These are phyloP conservation scores for Vanrija sp. DNA, from an alignment of 1,284 basidiomycete species.

Conservation along the genomic window DNA sequence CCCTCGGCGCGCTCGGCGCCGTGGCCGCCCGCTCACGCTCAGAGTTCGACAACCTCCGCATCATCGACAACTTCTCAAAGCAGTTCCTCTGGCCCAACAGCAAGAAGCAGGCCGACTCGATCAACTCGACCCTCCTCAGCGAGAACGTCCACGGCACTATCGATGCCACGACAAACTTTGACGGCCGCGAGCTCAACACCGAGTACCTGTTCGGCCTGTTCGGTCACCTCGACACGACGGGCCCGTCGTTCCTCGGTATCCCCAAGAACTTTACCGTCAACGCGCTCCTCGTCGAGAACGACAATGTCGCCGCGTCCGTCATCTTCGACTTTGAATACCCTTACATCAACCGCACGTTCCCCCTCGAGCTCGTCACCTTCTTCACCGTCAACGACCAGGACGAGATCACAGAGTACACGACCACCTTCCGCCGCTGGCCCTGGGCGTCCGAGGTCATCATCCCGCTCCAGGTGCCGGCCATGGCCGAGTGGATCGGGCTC, in stretches of 20 bases:
- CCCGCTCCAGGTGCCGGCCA: not conserved
- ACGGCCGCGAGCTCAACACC: not conserved
- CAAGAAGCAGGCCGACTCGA: not conserved
- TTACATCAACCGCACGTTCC: not conserved
- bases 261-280: not conserved
- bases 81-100: not conserved
- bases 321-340: constrained; percentile 4
- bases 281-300: not conserved
- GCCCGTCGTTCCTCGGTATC: not conserved
- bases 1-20: not conserved
- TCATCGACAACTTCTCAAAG: not conserved
- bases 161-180: not conserved
- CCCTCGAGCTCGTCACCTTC: not conserved
- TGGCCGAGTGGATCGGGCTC: not conserved
- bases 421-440: constrained; percentile 1
- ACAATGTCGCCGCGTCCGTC: not conserved
- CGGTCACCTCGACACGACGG: not conserved
- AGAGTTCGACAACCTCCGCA: not conserved
- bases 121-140: constrained; percentile 1
- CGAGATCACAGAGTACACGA: not conserved
- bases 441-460: not conserved
- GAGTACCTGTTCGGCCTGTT: constrained; percentile 5
- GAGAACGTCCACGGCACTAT: not conserved
- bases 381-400: not conserved
- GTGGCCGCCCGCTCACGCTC: not conserved